A percentile compares a stretch with the other conserved stretches of the same genome.
phyloP scores from a whole-genome alignment of 148 eudicot species.

The Polygonum aviculare region DNA sequence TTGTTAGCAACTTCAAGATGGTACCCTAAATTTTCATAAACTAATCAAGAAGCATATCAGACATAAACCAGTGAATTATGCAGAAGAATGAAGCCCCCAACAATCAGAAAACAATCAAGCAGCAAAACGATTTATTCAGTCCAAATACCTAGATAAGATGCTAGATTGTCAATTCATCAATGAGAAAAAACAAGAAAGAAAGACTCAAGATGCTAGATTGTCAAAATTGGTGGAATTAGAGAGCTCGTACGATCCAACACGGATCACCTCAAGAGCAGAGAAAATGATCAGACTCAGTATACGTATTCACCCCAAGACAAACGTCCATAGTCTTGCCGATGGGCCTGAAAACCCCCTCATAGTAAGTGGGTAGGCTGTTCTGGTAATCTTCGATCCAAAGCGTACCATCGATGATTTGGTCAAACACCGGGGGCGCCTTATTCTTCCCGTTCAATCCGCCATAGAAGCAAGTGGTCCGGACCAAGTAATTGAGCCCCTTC shows the following conservation, averaged over 20 bases:
- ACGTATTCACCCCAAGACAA: conserved; percentile 64
- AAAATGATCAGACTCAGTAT: conserved; percentile 87
- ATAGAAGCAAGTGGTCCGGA: no score
- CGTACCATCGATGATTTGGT: conserved; percentile 85
- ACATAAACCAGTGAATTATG: background rate
- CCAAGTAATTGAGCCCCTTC: no score
- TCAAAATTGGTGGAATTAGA: conserved; percentile 82
- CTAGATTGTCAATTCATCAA: background rate
- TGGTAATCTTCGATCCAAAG: conserved; percentile 65
- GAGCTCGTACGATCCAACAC: conserved; percentile 46
- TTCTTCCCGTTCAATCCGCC: no score
- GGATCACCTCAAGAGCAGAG: conserved; percentile 62
- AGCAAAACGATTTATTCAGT: background rate
- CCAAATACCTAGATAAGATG: background rate
- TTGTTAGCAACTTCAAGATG: no score
- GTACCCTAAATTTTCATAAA: background rate
- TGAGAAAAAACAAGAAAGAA: background rate
- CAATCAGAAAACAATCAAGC: background rate
- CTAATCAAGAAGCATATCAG: background rate
- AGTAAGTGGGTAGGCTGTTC: conserved; percentile 38
- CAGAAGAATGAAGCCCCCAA: background rate
- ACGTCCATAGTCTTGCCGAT: conserved; percentile 51
- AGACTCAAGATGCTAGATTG: background rate
- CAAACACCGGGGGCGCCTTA: no score
- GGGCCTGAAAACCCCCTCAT: conserved; percentile 78